These are phyloP conservation scores for Populus trichocarpa DNA, from an alignment of 441 rosid genomes.

Conservation along the genomic window DNA sequence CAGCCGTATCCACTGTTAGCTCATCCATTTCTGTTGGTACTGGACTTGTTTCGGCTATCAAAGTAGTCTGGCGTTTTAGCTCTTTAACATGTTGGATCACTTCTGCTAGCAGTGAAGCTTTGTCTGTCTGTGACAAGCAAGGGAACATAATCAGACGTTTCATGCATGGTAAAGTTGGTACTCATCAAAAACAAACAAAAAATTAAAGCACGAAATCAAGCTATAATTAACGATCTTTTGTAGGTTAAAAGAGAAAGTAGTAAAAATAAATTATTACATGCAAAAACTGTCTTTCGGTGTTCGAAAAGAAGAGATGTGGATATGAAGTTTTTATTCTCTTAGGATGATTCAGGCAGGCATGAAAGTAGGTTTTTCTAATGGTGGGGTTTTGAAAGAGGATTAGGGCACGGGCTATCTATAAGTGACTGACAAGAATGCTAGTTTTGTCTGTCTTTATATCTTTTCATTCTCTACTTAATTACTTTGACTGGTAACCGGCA, in stretches of 20 bases:
- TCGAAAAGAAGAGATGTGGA: conserved; percentile 7
- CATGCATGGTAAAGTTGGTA: not conserved
- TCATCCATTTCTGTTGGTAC: conserved; percentile 85
- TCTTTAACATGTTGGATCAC: conserved; percentile 97
- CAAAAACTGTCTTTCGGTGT: not conserved
- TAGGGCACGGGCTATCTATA: conserved; percentile 13
- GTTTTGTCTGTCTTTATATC: conserved; percentile 30
- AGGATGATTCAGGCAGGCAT: not conserved
- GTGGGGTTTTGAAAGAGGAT: conserved; percentile 10
- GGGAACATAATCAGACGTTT: not conserved
- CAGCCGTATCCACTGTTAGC: conserved; percentile 72
- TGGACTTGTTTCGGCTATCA: conserved; percentile 75
- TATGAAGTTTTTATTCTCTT: not conserved
- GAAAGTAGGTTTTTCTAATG: not conserved
- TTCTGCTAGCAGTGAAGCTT: conserved; percentile 93
- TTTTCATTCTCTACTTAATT: conserved; percentile 18
- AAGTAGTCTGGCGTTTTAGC: conserved; percentile 70
- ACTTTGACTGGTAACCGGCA: conserved; percentile 42
- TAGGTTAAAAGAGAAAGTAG: not conserved
- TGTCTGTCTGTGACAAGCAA: conserved; percentile 62
- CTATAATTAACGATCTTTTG: not conserved
- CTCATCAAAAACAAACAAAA: not conserved
- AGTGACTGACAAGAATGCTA: conserved; percentile 38
- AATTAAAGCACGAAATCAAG: not conserved
- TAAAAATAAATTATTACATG: not conserved